Base-by-base conservation (phyloP, 805 yeast genomes). In the Myxozyma nipponensis region DNA sequence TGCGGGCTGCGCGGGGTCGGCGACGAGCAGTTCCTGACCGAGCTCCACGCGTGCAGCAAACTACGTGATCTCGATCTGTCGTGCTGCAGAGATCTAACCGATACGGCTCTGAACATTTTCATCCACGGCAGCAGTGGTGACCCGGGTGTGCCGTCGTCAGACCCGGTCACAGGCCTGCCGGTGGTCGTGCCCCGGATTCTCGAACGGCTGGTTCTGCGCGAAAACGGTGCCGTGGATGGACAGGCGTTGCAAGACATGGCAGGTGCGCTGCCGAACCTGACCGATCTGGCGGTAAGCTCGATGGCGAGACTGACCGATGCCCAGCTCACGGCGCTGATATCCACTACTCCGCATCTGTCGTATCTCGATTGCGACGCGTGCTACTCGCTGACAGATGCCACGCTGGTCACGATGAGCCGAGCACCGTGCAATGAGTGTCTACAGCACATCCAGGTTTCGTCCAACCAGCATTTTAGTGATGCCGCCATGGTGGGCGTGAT, bases 301-400 rank as follows among this genome's bases (percentile, higher is more conserved):
- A 19, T 50, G 4, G 23, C 43, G 3, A 19, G 28, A 21, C 4
- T 52, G 25, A 37, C 37, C 17, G 56, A 50, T 24, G 46, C 38
- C 26, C 50, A 49, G 2, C 24, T 53, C 17, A 25, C 21, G 10
- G 23, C 41, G 4, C 32, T 53, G n/a, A 18, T 55, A 22, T 42
- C 42, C 17, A 50, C 47, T 9, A 37, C 43, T 5, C 46, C 47
- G 19, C 17, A 25, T 17, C 35, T 52, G 9, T 7, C n/a, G 17
- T 48, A 24, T 39, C 43, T 55, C n/a, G 59, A 55, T 43, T 54
- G 58, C 37, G 59, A 55, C 34, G 41, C 39, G 19, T 44, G 49
- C 23, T 28, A 24, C 13, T 38, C 42, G 26, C 17, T 55, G 32
- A 39, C 54, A 3, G 45, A 48, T 18, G 18, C 30, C 19, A 53